Evolutionary conservation across 1,284 basidiomycete genomes (phyloP), one percentile per base, ranked within the genome.

Genomic region (Sanghuangporus sanghuang): DNA sequence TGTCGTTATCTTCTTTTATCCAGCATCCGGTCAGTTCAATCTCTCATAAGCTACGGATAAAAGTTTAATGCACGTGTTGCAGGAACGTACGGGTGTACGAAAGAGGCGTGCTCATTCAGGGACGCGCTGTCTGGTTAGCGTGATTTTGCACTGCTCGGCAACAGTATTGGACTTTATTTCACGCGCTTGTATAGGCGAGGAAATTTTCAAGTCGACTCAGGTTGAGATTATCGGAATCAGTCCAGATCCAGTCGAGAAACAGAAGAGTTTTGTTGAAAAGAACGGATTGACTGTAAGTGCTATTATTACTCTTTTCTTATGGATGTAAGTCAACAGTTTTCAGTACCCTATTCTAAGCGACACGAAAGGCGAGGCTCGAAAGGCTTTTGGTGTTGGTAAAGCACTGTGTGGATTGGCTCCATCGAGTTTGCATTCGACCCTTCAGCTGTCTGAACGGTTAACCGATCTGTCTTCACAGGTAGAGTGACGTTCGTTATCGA

Each of bases 281-380:
- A 71, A 93, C 67, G 84, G 85, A 52, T 77, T 93, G 63, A 82
- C 83, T 3, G 88, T 87, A 69, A 71, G 81, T 69, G 32, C 36
- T 14, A 8, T 59, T 14, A 8, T 59, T 7, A 27, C 50, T 14
- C 32, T 11, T 14, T 27, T 35, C 16, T 11, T 16, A 38, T 50
- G 35, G 23, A 54, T 35, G 14, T 2, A 27, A 16, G 8, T 62
- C 40, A 32, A 6, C 23, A 18, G 36, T 27, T 3, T 39, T 46
- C 67, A 89, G 82, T 93, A 89, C 73, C 88, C 89, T 3, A 79
- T 93, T 18, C 73, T 93, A 67, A 91, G 87, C 67, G 92, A 93
- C 69, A 71, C 74, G 18, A 79, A 85, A 18, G 85, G 85, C 36
- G 78, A 80, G 62, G 86, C 81, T 11, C 79, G 85, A 64, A 85